Evolutionary conservation across 2,329 filamentous ascomycete species (phyloP), one percentile per base, ranked within the genome.

Genomic region (Pseudopyrenochaeta lycopersici): DNA sequence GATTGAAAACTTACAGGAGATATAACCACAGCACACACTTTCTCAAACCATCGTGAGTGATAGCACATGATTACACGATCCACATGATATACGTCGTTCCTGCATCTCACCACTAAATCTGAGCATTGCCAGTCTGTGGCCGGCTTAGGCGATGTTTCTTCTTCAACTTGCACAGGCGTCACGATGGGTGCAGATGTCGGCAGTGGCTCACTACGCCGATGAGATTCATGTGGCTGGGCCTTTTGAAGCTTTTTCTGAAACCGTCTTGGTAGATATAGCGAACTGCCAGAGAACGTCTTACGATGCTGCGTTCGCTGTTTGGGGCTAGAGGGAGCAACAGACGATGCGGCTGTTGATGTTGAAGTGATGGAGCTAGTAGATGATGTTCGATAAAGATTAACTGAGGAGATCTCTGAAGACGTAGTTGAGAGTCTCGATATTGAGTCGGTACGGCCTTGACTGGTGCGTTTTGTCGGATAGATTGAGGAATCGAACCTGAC

Each of bases 31-130:
- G 67, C 66, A 30, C 68, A 72, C 14, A 71, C 66, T 39, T 64
- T 64, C 2, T 63, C 55, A 45, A 73, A 72, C 67, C 68, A 72
- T 11, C 62, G 51, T 18, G 66, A 71, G 20, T 73, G 69, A 36
- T 66, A 61, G 51, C 66, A 66, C 61, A 73, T 60, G 14, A 73
- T 70, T 7, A 58, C 62, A 14, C 67, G 62, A 46, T 73, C 67
- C 3, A 71, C 67, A 48, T 70, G 66, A 41, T 70, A 72, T n/a
- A 66, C 62, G 18, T 72, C 62, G 15, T 58, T 56, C 48, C 58
- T 63, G 46, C 68, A 73, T 7, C 60, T 56, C 5, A 73, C 62
- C 1, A 71, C 54, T 21, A 73, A 48, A 51, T 73, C 69, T n/a
- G 67, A 66, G 43, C 59, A 63, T 36, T 66, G 59, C 35, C 55